These are phyloP conservation scores for Suillus placidus DNA, from an alignment of 768 basidiomycete genomes.

Conservation along the genomic window DNA sequence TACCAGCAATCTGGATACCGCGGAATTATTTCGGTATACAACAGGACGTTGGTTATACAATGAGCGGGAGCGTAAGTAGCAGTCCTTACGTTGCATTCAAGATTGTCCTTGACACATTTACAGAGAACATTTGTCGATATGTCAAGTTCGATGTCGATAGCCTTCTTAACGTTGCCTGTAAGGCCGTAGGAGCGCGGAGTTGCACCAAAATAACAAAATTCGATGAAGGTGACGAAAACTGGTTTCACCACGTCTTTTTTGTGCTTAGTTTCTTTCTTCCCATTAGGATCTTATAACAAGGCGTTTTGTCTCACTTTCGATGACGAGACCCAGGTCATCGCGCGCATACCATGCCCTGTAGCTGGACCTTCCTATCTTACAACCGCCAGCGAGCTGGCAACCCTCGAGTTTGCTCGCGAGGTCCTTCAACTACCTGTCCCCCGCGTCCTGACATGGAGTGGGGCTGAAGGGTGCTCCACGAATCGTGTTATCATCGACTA, in stretches of 20 bases:
- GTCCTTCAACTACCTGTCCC: slow-evolving; percentile 43
- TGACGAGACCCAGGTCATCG: slow-evolving; percentile 40
- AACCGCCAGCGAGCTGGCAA: slow-evolving; percentile 51
- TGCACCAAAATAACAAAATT: too few relatives aligned
- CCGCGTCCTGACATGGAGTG: slow-evolving; percentile 44
- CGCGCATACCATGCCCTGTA: slow-evolving; percentile 44
- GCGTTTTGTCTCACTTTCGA: slow-evolving; percentile 43
- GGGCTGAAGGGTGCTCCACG: slow-evolving; percentile 29
- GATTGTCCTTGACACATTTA: too few relatives aligned
- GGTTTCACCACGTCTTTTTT: slow-evolving; percentile 12
- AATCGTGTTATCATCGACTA: slow-evolving; percentile 42
- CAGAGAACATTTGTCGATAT: too few relatives aligned
- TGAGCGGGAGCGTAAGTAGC: too few relatives aligned
- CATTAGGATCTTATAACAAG: slow-evolving; percentile 42
- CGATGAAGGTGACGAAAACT: background rate
- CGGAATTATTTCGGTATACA: too few relatives aligned
- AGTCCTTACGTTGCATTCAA: too few relatives aligned
- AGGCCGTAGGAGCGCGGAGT: too few relatives aligned
- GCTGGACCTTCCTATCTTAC: slow-evolving; percentile 40
- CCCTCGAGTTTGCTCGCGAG: slow-evolving; percentile 44
- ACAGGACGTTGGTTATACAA: too few relatives aligned
- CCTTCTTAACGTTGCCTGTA: too few relatives aligned
- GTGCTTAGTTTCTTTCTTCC: background rate
- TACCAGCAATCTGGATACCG: too few relatives aligned
- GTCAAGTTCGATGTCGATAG: too few relatives aligned